Conservation (phyloP, 192 early-diverging fungal genomes). For the Backusella parvicylindrica region DNA sequence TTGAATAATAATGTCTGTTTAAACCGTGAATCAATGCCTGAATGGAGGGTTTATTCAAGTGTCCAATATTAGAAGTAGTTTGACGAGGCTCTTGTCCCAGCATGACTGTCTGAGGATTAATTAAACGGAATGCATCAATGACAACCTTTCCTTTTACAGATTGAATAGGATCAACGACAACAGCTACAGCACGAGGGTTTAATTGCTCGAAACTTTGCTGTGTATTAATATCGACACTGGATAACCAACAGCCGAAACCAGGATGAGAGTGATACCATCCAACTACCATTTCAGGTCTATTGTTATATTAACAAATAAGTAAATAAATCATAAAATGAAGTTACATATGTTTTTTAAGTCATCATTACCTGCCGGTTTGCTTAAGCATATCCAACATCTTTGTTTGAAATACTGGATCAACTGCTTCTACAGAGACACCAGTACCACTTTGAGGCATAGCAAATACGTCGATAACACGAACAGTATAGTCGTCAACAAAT, state of each 20-base stretch:
- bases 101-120: slow-evolving; percentile 84
- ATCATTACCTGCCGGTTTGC: slow-evolving; percentile 89
- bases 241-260: slow-evolving; percentile 99
- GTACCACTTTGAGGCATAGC: slow-evolving; percentile 99
- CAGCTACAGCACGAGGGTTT: slow-evolving; percentile 92
- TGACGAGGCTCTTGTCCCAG: slow-evolving; percentile 93
- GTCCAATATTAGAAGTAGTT: slow-evolving; percentile 98
- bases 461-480: slow-evolving; percentile 99
- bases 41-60: slow-evolving; percentile 96
- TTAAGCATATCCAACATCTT: slow-evolving; percentile 99
- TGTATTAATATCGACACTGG: slow-evolving; percentile 98
- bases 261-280: slow-evolving; percentile 99
- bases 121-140: slow-evolving; percentile 98
- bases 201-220: slow-evolving; percentile 97
- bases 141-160: slow-evolving; percentile 99
- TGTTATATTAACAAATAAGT: not conserved
- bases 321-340: not conserved
- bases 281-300: slow-evolving; percentile 95
- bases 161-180: slow-evolving; percentile 99
- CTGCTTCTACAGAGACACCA: slow-evolving; percentile 97
- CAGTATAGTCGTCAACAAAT: slow-evolving; percentile 99
- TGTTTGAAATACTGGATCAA: slow-evolving; percentile 99
- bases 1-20: slow-evolving; percentile 99
- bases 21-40: slow-evolving; percentile 97
- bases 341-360: not conserved